Evolutionary conservation across 805 yeast genomes (phyloP).

Genomic region (Wickerhamiella parazyma): DNA sequence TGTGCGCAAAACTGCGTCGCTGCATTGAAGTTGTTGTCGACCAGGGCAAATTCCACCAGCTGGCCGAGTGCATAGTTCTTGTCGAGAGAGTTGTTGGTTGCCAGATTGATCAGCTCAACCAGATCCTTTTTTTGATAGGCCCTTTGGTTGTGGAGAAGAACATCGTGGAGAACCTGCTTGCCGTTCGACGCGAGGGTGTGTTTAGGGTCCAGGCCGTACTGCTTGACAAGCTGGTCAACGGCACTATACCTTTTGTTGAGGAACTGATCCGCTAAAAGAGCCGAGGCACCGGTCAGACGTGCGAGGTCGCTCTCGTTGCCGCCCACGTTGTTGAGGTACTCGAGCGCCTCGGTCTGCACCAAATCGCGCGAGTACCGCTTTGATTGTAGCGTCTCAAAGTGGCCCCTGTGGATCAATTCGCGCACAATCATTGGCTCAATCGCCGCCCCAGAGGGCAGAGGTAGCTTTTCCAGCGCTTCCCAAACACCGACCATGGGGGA

Average conservation of each 20-base stretch:
- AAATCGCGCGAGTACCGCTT: not conserved
- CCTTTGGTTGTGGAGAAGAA: conserved; percentile 23
- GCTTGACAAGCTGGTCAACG: not conserved
- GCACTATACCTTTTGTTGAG: not conserved
- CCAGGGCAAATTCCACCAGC: conserved; percentile 56
- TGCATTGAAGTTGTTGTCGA: conserved; percentile 44
- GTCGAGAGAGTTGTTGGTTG: conserved; percentile 2
- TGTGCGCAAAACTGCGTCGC: conserved; percentile 33
- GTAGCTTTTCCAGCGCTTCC: not conserved
- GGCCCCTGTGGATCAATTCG: not conserved
- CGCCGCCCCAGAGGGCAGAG: not conserved
- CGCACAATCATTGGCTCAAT: not conserved
- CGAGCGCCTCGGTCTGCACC: not conserved
- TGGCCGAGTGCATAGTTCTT: conserved; percentile 11
- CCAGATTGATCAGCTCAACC: conserved; percentile 15
- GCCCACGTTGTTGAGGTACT: not conserved
- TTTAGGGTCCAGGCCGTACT: conserved; percentile 12
- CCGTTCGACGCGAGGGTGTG: conserved; percentile 15
- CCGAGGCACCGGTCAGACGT: not conserved
- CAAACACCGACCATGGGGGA: not conserved
- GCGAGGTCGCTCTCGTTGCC: not conserved
- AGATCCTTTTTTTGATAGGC: conserved; percentile 19
- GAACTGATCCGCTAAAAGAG: not conserved
- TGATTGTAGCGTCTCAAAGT: not conserved
- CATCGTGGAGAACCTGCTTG: conserved; percentile 19